phyloP scores from a whole-genome alignment of 495 filamentous ascomycete genomes.

The Trichoderma erinaceum region DNA sequence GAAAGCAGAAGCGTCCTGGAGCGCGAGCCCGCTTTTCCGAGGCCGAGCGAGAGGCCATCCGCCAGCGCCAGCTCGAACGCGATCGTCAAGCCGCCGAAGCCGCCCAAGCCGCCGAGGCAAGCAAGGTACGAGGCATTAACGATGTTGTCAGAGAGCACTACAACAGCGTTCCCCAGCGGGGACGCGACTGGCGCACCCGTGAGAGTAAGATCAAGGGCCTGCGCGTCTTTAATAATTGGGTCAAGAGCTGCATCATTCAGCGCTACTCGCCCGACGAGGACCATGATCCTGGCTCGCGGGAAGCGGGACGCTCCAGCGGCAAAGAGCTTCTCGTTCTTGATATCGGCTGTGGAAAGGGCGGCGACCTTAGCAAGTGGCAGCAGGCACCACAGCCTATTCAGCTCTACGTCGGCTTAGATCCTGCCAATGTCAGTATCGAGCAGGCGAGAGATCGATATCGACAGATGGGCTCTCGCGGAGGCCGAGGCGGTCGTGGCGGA shows the following conservation, averaged over 20 bases:
- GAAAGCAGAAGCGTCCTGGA: constrained; percentile 81
- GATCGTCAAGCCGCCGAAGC: constrained; percentile 55
- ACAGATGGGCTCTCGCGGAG: constrained; percentile 56
- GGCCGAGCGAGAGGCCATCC: constrained; percentile 61
- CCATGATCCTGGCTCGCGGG: constrained; percentile 44
- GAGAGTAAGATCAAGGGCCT: constrained; percentile 91
- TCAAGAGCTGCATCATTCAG: constrained; percentile 93
- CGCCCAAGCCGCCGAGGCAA: constrained; percentile 24
- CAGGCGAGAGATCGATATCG: constrained; percentile 82
- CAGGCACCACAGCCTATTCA: constrained; percentile 75
- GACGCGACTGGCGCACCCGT: constrained; percentile 89
- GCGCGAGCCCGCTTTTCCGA: constrained; percentile 70
- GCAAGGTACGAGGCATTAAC: constrained; percentile 49
- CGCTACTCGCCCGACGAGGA: constrained; percentile 88
- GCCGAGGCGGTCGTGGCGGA: constrained; percentile 51
- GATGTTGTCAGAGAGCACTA: constrained; percentile 90
- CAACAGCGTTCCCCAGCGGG: constrained; percentile 89
- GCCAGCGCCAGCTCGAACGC: constrained; percentile 58
- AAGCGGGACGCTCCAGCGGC: constrained; percentile 44
- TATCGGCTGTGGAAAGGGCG: constrained; percentile 94
- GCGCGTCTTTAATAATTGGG: constrained; percentile 95
- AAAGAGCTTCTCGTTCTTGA: constrained; percentile 74
- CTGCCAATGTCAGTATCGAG: constrained; percentile 82
- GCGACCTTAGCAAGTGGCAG: constrained; percentile 93
- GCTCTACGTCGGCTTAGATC: constrained; percentile 88